phyloP scores from a whole-genome alignment of 2,329 filamentous ascomycete genomes.

The Fusarium pseudonygamai region DNA sequence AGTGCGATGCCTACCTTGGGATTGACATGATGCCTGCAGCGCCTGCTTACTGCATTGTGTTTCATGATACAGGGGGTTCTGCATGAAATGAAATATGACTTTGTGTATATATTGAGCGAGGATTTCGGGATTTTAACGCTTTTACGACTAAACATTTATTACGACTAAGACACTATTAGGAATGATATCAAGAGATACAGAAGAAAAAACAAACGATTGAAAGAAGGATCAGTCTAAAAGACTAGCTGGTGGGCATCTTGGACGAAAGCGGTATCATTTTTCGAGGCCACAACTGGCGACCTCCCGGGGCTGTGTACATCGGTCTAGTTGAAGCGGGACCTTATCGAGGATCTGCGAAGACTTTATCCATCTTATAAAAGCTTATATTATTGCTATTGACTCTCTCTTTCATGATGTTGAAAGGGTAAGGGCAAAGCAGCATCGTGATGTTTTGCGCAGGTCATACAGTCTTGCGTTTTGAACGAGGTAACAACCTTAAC shows the following conservation, averaged over 20 bases:
- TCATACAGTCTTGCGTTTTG: not conserved
- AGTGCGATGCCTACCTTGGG: conserved; percentile 21
- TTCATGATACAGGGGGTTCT: not conserved
- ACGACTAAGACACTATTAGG: not conserved
- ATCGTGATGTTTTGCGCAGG: not conserved
- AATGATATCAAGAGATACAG: not conserved
- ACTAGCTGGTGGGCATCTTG: not conserved
- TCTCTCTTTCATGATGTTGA: not conserved
- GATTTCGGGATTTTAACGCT: not conserved
- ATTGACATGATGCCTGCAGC: conserved; percentile 30
- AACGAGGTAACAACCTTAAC: not conserved
- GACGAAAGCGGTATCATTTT: conserved; percentile 23
- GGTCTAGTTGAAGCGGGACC: not conserved
- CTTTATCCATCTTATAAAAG: not conserved
- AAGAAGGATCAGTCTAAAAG: not conserved
- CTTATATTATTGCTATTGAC: not conserved
- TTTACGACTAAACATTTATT: conserved; percentile 14
- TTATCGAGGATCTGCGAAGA: not conserved
- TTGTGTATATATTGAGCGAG: conserved; percentile 4
- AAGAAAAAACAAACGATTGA: not conserved
- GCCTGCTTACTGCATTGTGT: not conserved
- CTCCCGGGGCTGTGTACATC: not conserved
- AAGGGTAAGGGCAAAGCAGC: not conserved
- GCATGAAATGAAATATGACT: not conserved
- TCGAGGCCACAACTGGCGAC: conserved; percentile 7